Evolutionary conservation across 2,329 filamentous ascomycete species (phyloP), one percentile per base, ranked within the genome.

Genomic region (Botrytis paeoniae): DNA sequence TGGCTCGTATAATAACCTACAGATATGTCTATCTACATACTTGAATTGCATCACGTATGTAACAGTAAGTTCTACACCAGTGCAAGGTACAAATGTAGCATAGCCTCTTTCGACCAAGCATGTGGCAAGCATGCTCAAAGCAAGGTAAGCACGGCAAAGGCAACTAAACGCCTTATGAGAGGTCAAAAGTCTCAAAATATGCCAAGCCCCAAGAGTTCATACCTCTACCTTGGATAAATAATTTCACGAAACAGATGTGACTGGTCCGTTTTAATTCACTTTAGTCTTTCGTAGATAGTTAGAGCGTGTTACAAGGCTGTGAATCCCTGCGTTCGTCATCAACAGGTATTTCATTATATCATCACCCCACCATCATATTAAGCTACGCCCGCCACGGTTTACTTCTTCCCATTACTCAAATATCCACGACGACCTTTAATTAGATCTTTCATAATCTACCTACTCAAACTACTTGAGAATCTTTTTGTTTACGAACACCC

Each of bases 261-360:
- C 51, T 39, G 64, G 25, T 48, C 64, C 45, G 37, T n/a, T 66
- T 66, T 39, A 51, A 66, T 66, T 29, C 45, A 54, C 32, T 54
- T 4, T 5, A 7, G 29, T 22, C n/a, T 7, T 54, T 54, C 51
- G n/a, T 29, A 54, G 12, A 54, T 8, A 18, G 51, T 57, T 57
- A 57, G 32, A 68, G 48, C 37, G 25, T 22, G 35, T 41, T 25
- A 25, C 65, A 68, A 16, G 65, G 65, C 65, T 68, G 48, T 68
- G 48, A 41, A 57, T 68, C 65, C 65, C 65, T 68, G 65, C 65
- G 9, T 68, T 37, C 48, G 65, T 68, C 65, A 68, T 68, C 35
- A 68, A 68, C 32, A 39, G 37, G 29, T 22, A 45, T 29, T 66
- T 39, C 48, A 51, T 51, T n/a, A 37, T 51, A 65, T 65, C 63